phyloP scores from a whole-genome alignment of 2,329 filamentous ascomycete species.

The Beauveria pseudobassiana region DNA sequence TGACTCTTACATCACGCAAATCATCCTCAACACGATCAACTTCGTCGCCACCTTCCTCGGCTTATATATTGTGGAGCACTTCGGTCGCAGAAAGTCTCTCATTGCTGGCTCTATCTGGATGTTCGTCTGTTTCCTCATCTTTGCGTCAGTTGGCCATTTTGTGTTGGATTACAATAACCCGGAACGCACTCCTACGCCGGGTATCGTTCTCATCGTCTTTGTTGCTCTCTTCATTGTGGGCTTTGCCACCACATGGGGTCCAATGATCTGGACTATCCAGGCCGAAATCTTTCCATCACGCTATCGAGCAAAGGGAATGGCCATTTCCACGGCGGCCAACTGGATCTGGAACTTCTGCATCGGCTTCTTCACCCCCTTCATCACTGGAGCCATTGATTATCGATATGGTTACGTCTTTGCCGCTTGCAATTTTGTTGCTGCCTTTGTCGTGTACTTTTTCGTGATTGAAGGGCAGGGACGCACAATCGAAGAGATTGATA shows the following conservation, averaged over 20 bases:
- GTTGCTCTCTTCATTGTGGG: slow-evolving; percentile 57
- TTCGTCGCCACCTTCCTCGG: slow-evolving; percentile 60
- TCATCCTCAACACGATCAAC: slow-evolving; percentile 61
- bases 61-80: slow-evolving; percentile 63
- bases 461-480: slow-evolving; percentile 67
- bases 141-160: slow-evolving; percentile 46
- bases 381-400: slow-evolving; percentile 63
- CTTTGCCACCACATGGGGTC: slow-evolving; percentile 61
- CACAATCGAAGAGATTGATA: slow-evolving; percentile 72
- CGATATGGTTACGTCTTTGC: slow-evolving; percentile 72
- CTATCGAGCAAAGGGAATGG: slow-evolving; percentile 54
- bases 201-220: slow-evolving; percentile 56
- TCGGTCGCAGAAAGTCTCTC: slow-evolving; percentile 55
- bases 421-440: slow-evolving; percentile 58
- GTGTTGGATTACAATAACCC: slow-evolving; percentile 31
- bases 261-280: slow-evolving; percentile 57
- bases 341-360: slow-evolving; percentile 70
- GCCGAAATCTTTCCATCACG: slow-evolving; percentile 58
- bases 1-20: slow-evolving; percentile 58
- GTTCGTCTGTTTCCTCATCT: slow-evolving; percentile 52
- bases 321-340: slow-evolving; percentile 53
- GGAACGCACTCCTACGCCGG: slow-evolving; percentile 32
- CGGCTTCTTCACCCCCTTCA: slow-evolving; percentile 75
- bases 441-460: slow-evolving; percentile 67
- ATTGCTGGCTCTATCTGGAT: slow-evolving; percentile 56